Conservation (phyloP, 225 moss, liverwort and hornwort genomes). For the Climacium dendroides region DNA sequence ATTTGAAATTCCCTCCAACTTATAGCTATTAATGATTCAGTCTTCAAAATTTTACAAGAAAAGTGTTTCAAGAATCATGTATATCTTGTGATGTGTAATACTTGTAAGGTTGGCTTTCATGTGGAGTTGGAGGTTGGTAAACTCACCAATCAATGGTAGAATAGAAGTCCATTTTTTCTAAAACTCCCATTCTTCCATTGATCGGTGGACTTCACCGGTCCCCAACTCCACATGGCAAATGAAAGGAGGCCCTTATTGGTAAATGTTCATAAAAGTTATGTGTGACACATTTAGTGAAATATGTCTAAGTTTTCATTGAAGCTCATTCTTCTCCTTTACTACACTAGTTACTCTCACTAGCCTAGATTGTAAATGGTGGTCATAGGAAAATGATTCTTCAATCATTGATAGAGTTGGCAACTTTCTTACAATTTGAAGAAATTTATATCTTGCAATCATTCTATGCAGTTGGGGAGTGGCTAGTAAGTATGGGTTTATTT, state of each 20-base stretch:
- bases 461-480: not conserved
- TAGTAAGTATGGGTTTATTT: not conserved
- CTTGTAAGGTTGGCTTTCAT: too few relatives aligned
- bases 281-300: not conserved
- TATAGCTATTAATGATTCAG: fast-evolving
- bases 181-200: too few relatives aligned
- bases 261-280: too few relatives aligned
- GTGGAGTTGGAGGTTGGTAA: too few relatives aligned
- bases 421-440: not conserved
- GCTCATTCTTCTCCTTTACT: not conserved
- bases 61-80: not conserved
- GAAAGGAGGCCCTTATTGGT: too few relatives aligned
- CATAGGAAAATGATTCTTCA: not conserved
- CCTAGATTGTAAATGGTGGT: too few relatives aligned
- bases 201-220: too few relatives aligned
- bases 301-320: not conserved
- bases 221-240: too few relatives aligned
- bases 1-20: not conserved
- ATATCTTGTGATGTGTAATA: too few relatives aligned
- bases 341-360: not conserved
- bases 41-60: not conserved
- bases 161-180: too few relatives aligned
- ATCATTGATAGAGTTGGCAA: not conserved
- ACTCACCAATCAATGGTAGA: too few relatives aligned
- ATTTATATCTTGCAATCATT: not conserved